Evolutionary conservation across 2,329 filamentous ascomycete species (phyloP).

Genomic region (Fusarium sp.): DNA sequence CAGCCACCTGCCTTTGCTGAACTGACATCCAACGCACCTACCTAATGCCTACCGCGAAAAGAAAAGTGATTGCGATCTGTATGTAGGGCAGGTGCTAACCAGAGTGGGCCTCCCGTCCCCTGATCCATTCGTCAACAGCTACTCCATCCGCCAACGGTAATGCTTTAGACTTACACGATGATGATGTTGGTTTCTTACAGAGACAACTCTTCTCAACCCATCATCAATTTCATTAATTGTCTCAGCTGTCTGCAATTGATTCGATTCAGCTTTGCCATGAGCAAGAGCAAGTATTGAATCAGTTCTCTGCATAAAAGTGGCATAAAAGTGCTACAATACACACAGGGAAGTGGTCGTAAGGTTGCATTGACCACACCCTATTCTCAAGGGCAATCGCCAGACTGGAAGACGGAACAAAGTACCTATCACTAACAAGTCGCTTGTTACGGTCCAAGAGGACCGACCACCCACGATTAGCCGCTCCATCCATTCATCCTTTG

Average conservation of each 20-base stretch:
- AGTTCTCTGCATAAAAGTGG: slow-evolving; percentile 5
- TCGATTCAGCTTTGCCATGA: background rate
- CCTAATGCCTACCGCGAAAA: slow-evolving; percentile 2
- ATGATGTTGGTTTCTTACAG: background rate
- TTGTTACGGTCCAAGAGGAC: slow-evolving; percentile 5
- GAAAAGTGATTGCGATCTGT: slow-evolving; percentile 26
- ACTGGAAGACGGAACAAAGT: slow-evolving; percentile 5
- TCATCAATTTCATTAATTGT: background rate
- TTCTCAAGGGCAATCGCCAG: slow-evolving; percentile 24
- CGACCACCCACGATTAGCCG: slow-evolving; percentile 25
- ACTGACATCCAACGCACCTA: slow-evolving; percentile 1
- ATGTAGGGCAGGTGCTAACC: slow-evolving; percentile 27
- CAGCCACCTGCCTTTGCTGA: slow-evolving; percentile 9
- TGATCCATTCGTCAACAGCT: slow-evolving; percentile 18
- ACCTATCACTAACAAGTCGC: background rate
- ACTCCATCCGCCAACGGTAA: slow-evolving; percentile 16
- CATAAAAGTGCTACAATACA: background rate
- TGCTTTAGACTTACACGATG: slow-evolving; percentile 20
- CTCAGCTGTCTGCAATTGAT: slow-evolving; percentile 10
- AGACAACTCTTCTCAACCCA: background rate
- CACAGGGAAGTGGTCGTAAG: background rate
- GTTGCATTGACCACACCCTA: slow-evolving; percentile 45
- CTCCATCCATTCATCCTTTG: slow-evolving; percentile 28
- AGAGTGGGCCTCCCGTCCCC: slow-evolving; percentile 23
- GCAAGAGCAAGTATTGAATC: background rate